Base-by-base conservation (phyloP, 805 yeast species). In the Yamadazyma akitaensis region DNA sequence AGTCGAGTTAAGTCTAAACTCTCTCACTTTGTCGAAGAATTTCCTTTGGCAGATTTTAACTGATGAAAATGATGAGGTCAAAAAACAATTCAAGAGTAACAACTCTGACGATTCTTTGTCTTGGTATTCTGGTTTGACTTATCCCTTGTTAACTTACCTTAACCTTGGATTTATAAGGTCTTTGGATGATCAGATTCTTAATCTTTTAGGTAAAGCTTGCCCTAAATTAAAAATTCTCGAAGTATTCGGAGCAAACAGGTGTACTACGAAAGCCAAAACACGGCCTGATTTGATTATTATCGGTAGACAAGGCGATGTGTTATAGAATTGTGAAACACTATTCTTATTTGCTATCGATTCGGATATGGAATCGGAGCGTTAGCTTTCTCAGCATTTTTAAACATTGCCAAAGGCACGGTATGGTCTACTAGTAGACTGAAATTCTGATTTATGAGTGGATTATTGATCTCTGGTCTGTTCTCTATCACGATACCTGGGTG, bases 81-180 rank as follows among this genome's bases (percentile, higher is more conserved):
- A 52, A 17, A 31, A 42, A 26, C 31, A 37, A 12, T 45, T 46
- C 17, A 36, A 40, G 16, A 44, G 37, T 13, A 53, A 46, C 9
- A 36, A 40, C 13, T 38, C 37, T 7, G 53, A 42, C 7, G 53
- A 48, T 5, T 36, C 36, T 4, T 47, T 44, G 12, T 46, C 37
- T 13, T 61, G 50, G 44, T 63, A 49, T 40, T 35, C 51, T 2
- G 53, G 58, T 26, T 45, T 62, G 8, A 33, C 53, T 7, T 70
- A 81, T 37, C 87, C 90, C 1, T 74, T 82, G 25, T 65, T 92
- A 37, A 80, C 88, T 0, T 75, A 80, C 30, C 55, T 88, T 14
- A 94, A 92, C 61, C 59, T 82, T 12, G 95, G 97, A 0, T 92
- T 92, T 64, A 87, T 89, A 2, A 71, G 95, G 34, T 71, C 81